A percentile compares a stretch with the other conserved stretches of the same genome.
Conservation (phyloP, 306 rosid species). For the Lagenaria siceraria region DNA sequence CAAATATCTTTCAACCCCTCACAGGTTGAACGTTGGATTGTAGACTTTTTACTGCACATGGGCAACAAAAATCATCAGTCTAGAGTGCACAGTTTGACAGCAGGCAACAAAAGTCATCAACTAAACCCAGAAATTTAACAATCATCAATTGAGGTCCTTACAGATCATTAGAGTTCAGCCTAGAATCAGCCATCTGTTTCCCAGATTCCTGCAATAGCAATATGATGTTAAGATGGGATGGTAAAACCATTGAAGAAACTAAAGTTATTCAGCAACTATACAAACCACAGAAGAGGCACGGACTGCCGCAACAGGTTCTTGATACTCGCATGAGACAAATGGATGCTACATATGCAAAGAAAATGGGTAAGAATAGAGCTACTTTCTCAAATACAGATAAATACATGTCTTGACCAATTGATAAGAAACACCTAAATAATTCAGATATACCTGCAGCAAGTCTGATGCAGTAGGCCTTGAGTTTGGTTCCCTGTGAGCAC, state of each 20-base stretch:
- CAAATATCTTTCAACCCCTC: slow-evolving; percentile 62
- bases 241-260: slow-evolving; percentile 9
- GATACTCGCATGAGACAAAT: slow-evolving; percentile 52
- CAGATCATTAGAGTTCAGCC: slow-evolving; percentile 43
- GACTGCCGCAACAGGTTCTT: slow-evolving; percentile 31
- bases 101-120: not conserved
- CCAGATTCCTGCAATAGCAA: slow-evolving; percentile 40
- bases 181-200: slow-evolving; percentile 31
- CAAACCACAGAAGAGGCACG: slow-evolving; percentile 48
- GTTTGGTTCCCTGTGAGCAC: slow-evolving; percentile 76
- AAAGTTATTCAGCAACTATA: slow-evolving; percentile 15
- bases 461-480: slow-evolving; percentile 69
- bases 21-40: slow-evolving; percentile 38
- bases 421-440: not conserved
- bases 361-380: not conserved
- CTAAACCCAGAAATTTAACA: slow-evolving; percentile 12
- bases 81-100: slow-evolving; percentile 9
- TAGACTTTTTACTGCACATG: slow-evolving; percentile 35
- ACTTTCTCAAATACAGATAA: not conserved
- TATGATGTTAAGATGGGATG: slow-evolving; percentile 6
- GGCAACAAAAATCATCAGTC: slow-evolving; percentile 8
- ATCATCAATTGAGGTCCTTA: slow-evolving; percentile 26
- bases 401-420: not conserved
- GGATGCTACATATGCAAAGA: slow-evolving; percentile 51
- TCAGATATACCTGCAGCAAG: slow-evolving; percentile 51